These are phyloP conservation scores for Teratosphaeriaceae sp. DNA, from an alignment of 2,329 filamentous ascomycete genomes.

Conservation along the genomic window DNA sequence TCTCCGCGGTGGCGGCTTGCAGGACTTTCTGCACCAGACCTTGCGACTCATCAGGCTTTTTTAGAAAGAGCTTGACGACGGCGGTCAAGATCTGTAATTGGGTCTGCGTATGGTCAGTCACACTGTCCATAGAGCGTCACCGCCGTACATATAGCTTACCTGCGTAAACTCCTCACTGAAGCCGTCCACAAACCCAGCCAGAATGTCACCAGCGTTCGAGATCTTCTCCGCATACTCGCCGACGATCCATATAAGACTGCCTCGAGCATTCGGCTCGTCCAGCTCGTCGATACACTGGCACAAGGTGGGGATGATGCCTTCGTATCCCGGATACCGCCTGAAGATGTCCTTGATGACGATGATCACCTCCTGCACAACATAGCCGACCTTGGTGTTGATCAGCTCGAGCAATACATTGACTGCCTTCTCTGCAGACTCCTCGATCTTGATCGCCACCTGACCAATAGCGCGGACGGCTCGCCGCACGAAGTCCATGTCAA, in stretches of 20 bases:
- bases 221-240: conserved; percentile 99
- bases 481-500: conserved; percentile 98
- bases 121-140: neutral
- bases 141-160: conserved; percentile 40
- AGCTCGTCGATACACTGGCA: conserved; percentile 96
- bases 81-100: conserved; percentile 96
- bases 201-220: conserved; percentile 92
- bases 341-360: conserved; percentile 99
- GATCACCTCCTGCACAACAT: conserved; percentile 95
- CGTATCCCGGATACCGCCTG: conserved; percentile 93
- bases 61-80: conserved; percentile 94
- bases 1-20: conserved; percentile 85
- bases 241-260: conserved; percentile 95
- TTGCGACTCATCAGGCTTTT: conserved; percentile 90
- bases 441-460: conserved; percentile 98
- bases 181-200: conserved; percentile 82
- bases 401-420: conserved; percentile 90
- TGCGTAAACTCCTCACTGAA: conserved; percentile 97
- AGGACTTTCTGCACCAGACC: conserved; percentile 89
- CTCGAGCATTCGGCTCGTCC: conserved; percentile 86
- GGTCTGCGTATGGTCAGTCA: conserved; percentile 53
- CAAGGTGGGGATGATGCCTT: conserved; percentile 92
- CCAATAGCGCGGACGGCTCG: conserved; percentile 93
- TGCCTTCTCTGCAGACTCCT: conserved; percentile 88
- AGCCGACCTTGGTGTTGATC: conserved; percentile 97